These are phyloP conservation scores for Tulasnella sp. DNA, from an alignment of 768 basidiomycete species.

Conservation along the genomic window DNA sequence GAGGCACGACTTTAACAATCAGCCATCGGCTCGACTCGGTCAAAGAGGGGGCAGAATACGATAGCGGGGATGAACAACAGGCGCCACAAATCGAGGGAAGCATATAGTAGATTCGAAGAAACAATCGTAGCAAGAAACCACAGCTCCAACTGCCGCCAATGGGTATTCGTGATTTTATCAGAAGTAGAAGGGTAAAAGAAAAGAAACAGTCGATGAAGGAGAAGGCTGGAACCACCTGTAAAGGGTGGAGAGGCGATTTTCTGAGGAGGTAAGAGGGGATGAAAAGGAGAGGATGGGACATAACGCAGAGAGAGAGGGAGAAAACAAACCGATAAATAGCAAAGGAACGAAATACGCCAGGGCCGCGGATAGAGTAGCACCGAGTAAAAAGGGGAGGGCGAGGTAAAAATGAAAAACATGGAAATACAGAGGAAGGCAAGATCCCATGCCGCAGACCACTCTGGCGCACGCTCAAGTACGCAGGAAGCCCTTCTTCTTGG, in stretches of 20 bases:
- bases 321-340: constrained; percentile 25
- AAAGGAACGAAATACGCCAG: constrained; percentile 27
- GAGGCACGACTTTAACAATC: not conserved
- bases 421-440: constrained; percentile 24
- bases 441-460: constrained; percentile 15
- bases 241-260: constrained; percentile 45
- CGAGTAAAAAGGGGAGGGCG: constrained; percentile 17
- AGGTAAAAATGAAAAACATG: constrained; percentile 20
- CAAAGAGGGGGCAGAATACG: not conserved
- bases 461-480: constrained; percentile 53
- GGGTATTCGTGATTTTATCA: constrained; percentile 40
- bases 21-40: not conserved
- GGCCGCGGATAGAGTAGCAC: constrained; percentile 10
- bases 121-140: constrained; percentile 40
- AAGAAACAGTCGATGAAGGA: constrained; percentile 37
- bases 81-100: not conserved
- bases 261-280: constrained; percentile 28
- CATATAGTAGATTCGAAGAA: constrained; percentile 12
- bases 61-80: not conserved
- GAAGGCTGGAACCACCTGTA: not conserved
- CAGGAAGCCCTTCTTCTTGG: constrained; percentile 77
- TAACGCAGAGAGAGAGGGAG: constrained; percentile 18
- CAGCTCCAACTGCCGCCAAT: constrained; percentile 54
- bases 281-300: constrained; percentile 25
- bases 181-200: constrained; percentile 37